phyloP scores from a whole-genome alignment of 352 stramenopile species.

The Phytophthora ramorum region DNA sequence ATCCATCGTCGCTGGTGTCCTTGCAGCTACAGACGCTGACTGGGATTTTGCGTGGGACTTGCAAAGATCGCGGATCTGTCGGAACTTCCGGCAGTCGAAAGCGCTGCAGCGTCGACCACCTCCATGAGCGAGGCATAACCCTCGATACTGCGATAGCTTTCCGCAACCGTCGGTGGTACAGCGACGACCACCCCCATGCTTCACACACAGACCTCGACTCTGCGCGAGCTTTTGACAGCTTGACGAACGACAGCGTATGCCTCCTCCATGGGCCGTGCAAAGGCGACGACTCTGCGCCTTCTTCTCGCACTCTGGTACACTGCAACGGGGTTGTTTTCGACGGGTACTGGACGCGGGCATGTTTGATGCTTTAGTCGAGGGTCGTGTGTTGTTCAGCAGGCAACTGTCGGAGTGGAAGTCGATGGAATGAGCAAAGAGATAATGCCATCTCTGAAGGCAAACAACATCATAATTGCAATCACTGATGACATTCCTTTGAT shows the following conservation, averaged over 20 bases:
- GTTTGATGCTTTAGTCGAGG: too few species aligned
- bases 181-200: background rate
- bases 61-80: conserved; percentile 11
- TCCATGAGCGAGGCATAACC: conserved; percentile 6
- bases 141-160: conserved; percentile 15
- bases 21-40: too few species aligned
- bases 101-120: conserved; percentile 10
- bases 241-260: background rate
- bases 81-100: conserved; percentile 4
- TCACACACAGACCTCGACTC: background rate
- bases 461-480: too few species aligned
- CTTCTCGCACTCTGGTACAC: background rate
- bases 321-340: too few species aligned
- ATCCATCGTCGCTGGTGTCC: too few species aligned
- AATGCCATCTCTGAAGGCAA: too few species aligned
- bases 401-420: too few species aligned
- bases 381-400: too few species aligned
- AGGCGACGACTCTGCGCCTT: conserved; percentile 1
- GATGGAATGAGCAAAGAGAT: too few species aligned
- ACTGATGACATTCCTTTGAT: too few species aligned
- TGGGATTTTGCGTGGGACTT: background rate
- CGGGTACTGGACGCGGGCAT: too few species aligned
- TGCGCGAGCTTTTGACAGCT: background rate
- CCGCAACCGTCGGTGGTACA: background rate
- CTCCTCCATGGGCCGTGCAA: conserved; percentile 1